phyloP scores from a whole-genome alignment of 768 basidiomycete genomes.

The Boletus reticuloceps region DNA sequence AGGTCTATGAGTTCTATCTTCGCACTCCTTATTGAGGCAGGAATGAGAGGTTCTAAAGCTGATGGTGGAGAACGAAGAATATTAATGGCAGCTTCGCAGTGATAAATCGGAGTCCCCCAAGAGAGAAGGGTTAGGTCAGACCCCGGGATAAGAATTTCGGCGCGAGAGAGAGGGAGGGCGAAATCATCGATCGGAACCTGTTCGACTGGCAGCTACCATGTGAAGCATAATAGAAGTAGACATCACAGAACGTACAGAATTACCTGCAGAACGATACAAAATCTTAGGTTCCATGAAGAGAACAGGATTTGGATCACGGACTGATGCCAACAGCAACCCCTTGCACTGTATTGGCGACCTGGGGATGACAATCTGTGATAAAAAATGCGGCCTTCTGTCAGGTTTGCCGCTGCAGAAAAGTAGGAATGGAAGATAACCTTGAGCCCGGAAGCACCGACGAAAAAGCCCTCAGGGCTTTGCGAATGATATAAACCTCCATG shows the following conservation, averaged over 20 bases:
- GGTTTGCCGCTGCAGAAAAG: not conserved
- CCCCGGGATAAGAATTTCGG: conserved; percentile 73
- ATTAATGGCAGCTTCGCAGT: conserved; percentile 81
- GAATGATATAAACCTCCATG: conserved; percentile 95
- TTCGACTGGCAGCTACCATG: conserved; percentile 52
- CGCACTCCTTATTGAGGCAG: conserved; percentile 59
- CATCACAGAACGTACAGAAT: not conserved
- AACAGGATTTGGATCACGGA: conserved; percentile 91
- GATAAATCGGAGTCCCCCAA: conserved; percentile 93
- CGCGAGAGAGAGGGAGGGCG: conserved; percentile 75
- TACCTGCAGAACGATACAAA: conserved; percentile 85
- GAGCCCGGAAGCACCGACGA: conserved; percentile 85
- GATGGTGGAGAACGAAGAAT: conserved; percentile 67
- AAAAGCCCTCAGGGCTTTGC: conserved; percentile 93
- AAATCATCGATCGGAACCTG: conserved; percentile 91
- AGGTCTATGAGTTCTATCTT: conserved; percentile 89
- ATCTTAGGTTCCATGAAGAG: conserved; percentile 96
- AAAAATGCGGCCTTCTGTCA: not conserved
- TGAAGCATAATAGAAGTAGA: conserved; percentile 1
- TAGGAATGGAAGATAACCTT: conserved; percentile 50
- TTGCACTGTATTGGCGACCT: conserved; percentile 96
- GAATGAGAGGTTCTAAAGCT: conserved; percentile 61
- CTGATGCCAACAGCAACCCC: conserved; percentile 79
- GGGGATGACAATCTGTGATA: conserved; percentile 71
- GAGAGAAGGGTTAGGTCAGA: conserved; percentile 86